phyloP scores from a whole-genome alignment of 192 early-diverging fungal species.

The Dissophora globulifera region DNA sequence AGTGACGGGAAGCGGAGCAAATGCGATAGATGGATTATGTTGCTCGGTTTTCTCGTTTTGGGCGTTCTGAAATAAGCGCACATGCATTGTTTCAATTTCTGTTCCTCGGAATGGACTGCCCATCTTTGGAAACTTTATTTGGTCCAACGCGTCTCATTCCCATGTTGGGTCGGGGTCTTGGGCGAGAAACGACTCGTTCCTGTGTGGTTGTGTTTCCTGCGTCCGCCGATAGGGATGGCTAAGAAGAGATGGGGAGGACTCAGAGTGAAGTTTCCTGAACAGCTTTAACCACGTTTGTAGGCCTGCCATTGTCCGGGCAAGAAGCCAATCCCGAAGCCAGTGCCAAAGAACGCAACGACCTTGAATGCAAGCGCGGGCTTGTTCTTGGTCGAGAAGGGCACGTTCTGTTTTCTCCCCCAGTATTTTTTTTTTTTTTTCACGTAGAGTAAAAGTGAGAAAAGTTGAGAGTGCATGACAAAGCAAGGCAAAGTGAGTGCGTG shows the following conservation, averaged over 20 bases:
- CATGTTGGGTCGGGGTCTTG: no score
- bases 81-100: not conserved
- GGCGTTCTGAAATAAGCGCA: not conserved
- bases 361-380: constrained; percentile 55
- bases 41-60: constrained; percentile 6
- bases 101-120: no score
- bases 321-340: constrained; percentile 59
- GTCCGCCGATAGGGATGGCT: no score
- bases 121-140: no score
- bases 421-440: constrained; percentile 50
- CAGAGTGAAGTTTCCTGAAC: not conserved
- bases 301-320: constrained; percentile 27
- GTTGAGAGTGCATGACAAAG: not conserved
- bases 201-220: not conserved
- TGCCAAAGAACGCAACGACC: constrained; percentile 54
- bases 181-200: no score
- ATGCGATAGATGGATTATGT: no score
- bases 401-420: no score
- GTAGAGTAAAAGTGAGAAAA: not conserved
- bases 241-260: not conserved
- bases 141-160: no score
- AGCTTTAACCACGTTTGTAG: constrained; percentile 7
- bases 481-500: not conserved
- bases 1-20: no score
- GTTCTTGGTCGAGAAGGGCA: constrained; percentile 65